phyloP scores from a whole-genome alignment of 2,329 filamentous ascomycete species.

The Colletotrichum sp. region DNA sequence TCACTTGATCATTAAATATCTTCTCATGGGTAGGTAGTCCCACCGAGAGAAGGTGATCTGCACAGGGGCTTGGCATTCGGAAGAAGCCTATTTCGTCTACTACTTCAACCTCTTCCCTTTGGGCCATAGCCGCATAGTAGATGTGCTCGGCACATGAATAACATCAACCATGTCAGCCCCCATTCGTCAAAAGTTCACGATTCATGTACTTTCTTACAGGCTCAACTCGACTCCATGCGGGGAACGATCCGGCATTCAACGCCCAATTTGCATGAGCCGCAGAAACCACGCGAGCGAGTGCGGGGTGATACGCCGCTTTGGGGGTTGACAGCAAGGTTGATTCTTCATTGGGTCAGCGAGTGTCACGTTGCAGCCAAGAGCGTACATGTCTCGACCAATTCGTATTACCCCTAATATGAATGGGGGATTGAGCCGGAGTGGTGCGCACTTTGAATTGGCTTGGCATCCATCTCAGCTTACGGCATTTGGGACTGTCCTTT shows the following conservation, averaged over 20 bases:
- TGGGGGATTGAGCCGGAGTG: background rate
- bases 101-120: background rate
- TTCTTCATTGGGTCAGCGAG: background rate
- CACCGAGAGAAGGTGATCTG: background rate
- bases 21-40: background rate
- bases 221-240: background rate
- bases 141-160: background rate
- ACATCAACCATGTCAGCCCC: background rate
- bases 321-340: background rate
- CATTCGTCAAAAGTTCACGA: background rate
- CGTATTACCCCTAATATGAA: background rate
- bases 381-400: background rate
- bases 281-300: background rate
- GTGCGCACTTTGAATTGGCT: background rate
- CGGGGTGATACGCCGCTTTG: background rate
- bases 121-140: background rate
- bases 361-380: background rate
- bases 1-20: background rate
- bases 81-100: background rate
- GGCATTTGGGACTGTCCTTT: background rate
- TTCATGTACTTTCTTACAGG: slow-evolving; percentile 1
- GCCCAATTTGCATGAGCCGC: background rate
- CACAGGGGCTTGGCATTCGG: background rate
- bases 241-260: background rate
- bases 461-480: background rate